These are phyloP conservation scores for Bryoglossum gracile DNA, from an alignment of 495 filamentous ascomycete genomes.

Conservation along the genomic window DNA sequence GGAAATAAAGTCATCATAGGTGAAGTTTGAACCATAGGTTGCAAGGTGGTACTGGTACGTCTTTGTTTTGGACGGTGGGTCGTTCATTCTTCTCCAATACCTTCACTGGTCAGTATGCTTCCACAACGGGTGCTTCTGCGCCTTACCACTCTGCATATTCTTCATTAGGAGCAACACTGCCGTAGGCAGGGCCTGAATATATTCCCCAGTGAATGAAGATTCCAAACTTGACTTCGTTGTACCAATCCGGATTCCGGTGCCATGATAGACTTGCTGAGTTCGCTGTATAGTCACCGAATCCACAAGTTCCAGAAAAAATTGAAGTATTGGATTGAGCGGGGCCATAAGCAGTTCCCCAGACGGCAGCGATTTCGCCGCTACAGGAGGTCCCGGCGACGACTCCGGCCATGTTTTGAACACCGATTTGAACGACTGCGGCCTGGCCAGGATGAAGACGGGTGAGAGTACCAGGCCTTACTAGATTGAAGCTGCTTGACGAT, in stretches of 20 bases:
- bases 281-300: neutral
- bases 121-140: neutral
- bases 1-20: conserved; percentile 49
- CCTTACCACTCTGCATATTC: conserved; percentile 37
- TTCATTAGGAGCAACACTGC: conserved; percentile 32
- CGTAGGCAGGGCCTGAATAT: conserved; percentile 39
- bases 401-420: conserved; percentile 24
- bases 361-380: neutral
- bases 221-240: conserved; percentile 37
- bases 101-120: conserved; percentile 4
- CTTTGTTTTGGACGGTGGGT: conserved; percentile 15
- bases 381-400: neutral
- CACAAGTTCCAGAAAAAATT: neutral
- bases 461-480: conserved; percentile 30
- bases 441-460: conserved; percentile 46
- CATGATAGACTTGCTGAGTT: neutral
- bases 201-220: conserved; percentile 44
- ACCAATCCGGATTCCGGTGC: conserved; percentile 38
- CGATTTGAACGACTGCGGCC: conserved; percentile 39
- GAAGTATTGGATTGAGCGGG: neutral
- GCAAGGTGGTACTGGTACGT: conserved; percentile 42
- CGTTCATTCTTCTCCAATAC: conserved; percentile 36
- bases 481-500: conserved; percentile 30
- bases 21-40: conserved; percentile 40
- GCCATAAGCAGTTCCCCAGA: neutral